These are phyloP conservation scores for Penicillium hordei DNA, from an alignment of 2,329 filamentous ascomycete species.

Conservation along the genomic window DNA sequence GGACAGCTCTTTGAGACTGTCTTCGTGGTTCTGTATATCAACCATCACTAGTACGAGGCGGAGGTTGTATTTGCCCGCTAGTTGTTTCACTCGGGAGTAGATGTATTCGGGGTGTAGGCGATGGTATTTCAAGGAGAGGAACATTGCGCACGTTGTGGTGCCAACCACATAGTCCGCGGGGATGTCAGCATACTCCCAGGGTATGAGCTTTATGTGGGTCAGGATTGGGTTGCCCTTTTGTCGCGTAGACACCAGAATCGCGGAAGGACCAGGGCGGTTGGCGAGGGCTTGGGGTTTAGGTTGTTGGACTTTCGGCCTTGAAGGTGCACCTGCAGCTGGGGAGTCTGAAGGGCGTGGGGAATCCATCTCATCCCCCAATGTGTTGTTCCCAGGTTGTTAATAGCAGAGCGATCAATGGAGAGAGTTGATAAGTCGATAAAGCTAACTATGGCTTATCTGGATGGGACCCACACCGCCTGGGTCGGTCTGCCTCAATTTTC, in stretches of 20 bases:
- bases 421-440: constrained; percentile 19
- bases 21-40: constrained; percentile 92
- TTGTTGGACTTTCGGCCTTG: constrained; percentile 66
- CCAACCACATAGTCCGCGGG: constrained; percentile 90
- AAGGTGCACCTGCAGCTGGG: constrained; percentile 17
- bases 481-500: constrained; percentile 29
- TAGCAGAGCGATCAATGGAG: constrained; percentile 19
- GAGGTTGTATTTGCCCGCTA: constrained; percentile 83
- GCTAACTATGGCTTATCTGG: constrained; percentile 18
- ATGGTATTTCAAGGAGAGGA: constrained; percentile 94
- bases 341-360: constrained; percentile 41
- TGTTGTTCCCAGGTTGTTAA: neutral
- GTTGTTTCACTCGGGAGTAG: constrained; percentile 81
- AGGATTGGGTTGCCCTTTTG: constrained; percentile 96
- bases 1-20: constrained; percentile 80
- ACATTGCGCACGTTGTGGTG: constrained; percentile 82
- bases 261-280: constrained; percentile 64
- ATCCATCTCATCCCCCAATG: constrained; percentile 1
- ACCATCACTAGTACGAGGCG: constrained; percentile 87
- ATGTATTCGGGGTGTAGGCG: constrained; percentile 97
- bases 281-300: constrained; percentile 85
- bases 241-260: constrained; percentile 84
- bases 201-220: constrained; percentile 73
- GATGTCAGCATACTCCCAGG: constrained; percentile 98
- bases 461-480: constrained; percentile 10